Base-by-base conservation (phyloP, 208 protist genomes). In the Trypanosoma theileri region DNA sequence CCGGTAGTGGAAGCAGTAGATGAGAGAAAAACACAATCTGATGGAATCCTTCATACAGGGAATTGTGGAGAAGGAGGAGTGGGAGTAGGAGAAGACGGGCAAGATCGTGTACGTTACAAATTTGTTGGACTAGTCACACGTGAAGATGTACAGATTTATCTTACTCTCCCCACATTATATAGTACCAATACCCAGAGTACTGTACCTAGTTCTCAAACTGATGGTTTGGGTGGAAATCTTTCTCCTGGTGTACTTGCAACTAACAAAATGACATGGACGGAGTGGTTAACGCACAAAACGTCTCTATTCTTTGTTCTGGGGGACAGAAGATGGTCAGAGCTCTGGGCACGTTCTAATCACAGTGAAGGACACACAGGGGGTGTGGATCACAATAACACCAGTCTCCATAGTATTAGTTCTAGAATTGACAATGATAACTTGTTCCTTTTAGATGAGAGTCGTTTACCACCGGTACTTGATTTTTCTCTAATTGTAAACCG, bases 71-170 rank as follows among this genome's bases (percentile, higher is more conserved):
- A 59, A 10, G 16, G n/a, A 8, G 28, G 12, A 7, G 59, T 62
- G 11, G 61, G 21, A 31, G n/a, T 52, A 28, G 59, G 59, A 48
- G 26, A 56, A 22, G 26, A 64, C 46, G 28, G 26, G 26, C 41
- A 70, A 41, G 21, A 40, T 16, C n/a, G 55, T 58, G 26, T 77
- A 65, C 75, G 78, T 50, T 81, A 84, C 64, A 86, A 89, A 70
- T 93, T 97, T 77, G 81, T 95, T 16, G 90, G 91, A 45, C 77
- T 96, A 22, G 82, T 96, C 53, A 95, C 92, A 22, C 86, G 90
- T 12, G 85, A 92, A 55, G 89, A 96, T 62, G 59, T 97, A 31
- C 82, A 91, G 62, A 85, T 92, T 44, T 91, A 90, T 66, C 72
- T 97, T 28, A 78, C 86, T 9, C 78, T 94, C 35, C 85, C 83